Evolutionary conservation across 1,139 yeast genomes (phyloP), one percentile per base, ranked within the genome.

Genomic region (Hyphopichia burtonii): DNA sequence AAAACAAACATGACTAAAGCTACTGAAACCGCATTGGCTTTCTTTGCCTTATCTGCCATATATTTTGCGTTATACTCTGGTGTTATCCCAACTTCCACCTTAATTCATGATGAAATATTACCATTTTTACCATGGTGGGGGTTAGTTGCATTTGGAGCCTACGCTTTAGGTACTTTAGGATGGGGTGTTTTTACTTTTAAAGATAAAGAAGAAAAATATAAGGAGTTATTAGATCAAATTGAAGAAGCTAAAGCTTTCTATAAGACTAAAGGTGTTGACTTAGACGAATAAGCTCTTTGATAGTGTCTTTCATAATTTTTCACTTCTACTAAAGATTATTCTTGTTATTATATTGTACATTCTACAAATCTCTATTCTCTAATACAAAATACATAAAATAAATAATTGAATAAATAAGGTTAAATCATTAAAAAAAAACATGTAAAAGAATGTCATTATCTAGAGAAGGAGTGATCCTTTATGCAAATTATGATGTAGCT

Each of bases 61-160:
- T 84, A 85, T 65, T 66, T 77, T 54, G 76, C 82, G 2, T 66
- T 83, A 31, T 64, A 62, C 51, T 53, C 71, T 17, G 82, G 83
- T 16, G 71, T 76, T 22, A 66, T 85, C 44, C 90, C 91, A 34
- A 63, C 77, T 3, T 70, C 82, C n/a, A 64, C 61, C 15, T 54
- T 61, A 35, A 54, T 84, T 52, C 77, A 71, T 41, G 57, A 68
- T 32, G 82, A 82, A 50, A 75, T 85, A 45, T 65, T 85, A 49
- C 91, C 91, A 20, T 71, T 52, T 56, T 64, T 85, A 44, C 93
- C 93, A 40, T 82, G 77, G 72, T 85, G 91, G 91, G 75, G 70
- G 0, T 66, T 85, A 51, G 87, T 85, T 28, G 56, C 85, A 6
- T 84, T 85, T 59, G 91, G 91, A 27, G 68, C 86, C 17, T 85